Base-by-base conservation (phyloP, 495 filamentous ascomycete species). In the Bathelium albidoporum region DNA sequence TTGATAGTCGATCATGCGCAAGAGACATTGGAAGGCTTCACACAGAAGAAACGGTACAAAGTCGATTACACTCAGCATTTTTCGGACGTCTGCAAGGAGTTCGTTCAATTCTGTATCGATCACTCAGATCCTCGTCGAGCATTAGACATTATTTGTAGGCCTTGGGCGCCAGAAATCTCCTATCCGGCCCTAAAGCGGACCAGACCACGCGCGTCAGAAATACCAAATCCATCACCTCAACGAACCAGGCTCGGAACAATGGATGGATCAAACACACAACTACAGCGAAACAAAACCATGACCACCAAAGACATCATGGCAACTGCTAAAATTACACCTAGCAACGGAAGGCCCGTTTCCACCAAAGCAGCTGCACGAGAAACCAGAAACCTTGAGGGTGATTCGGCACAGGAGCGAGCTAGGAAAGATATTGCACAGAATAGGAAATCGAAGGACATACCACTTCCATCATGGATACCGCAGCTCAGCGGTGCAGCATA, bases 111-210 rank as follows among this genome's bases (percentile, higher is more conserved):
- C 28, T 53, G 34, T 20, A 68, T 68, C 20, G 5, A 7, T 2
- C 63, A 59, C 11, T 65, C 62, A 49, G 49, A 70, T 61, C 63
- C 11, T 1, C 32, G 49, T 9, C 24, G 58, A 2, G 61, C 63
- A 10, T 44, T 68, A 16, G 66, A 68, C 41, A 65, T 68, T 28
- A 41, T 68, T 18, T 68, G 66, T 34, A 59, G 62, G 14, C 65
- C 65, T 0, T 67, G 65, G 65, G 65, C 62, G 10, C 65, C 65
- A 22, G 65, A 66, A 26, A 36, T 1, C 12, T 43, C 14, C 22
- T 22, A 12, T 43, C 12, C 10, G 36, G 18, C 10, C 18, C 36
- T 41, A 18, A 41, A 10, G 10, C 36, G 36, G 1, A 41, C 9
- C 36, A 41, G 36, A 9, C 18, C 18, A 10, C 10, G 36, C 36